phyloP scores from a whole-genome alignment of 163 green algal genomes.

The Picocystis sp. region DNA sequence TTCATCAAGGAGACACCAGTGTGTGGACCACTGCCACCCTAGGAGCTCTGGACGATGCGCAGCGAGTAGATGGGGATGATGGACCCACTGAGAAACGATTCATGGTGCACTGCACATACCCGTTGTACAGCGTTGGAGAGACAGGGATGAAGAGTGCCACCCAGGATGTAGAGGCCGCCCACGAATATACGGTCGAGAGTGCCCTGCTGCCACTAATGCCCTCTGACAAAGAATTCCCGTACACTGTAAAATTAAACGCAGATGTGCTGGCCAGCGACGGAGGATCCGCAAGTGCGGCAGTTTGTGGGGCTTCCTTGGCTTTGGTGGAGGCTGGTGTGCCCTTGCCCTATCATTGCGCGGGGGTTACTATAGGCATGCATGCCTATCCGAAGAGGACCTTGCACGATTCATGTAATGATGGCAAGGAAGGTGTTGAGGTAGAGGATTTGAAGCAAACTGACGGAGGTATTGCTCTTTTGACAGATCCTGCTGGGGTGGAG shows the following conservation, averaged over 20 bases:
- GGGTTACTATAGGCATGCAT: slow-evolving; percentile 45
- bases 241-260: slow-evolving; percentile 44
- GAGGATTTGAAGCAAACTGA: neutral
- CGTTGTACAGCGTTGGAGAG: slow-evolving; percentile 42
- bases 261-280: slow-evolving; percentile 56
- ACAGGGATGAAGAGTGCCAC: slow-evolving; percentile 13
- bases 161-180: neutral
- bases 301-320: slow-evolving; percentile 46
- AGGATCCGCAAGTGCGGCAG: slow-evolving; percentile 43
- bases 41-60: slow-evolving; percentile 8
- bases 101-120: slow-evolving; percentile 59
- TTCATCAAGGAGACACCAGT: slow-evolving; percentile 53
- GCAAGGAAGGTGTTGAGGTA: too few species aligned
- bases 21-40: slow-evolving; percentile 35
- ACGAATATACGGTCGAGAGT: slow-evolving; percentile 30
- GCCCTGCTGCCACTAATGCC: slow-evolving; percentile 48
- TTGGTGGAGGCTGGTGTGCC: slow-evolving; percentile 56
- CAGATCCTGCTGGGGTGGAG: slow-evolving; percentile 39
- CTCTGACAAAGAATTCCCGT: slow-evolving; percentile 46
- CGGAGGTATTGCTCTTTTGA: slow-evolving; percentile 1
- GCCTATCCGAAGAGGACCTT: too few species aligned
- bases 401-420: too few species aligned
- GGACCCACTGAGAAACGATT: slow-evolving; percentile 17
- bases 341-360: slow-evolving; percentile 37
- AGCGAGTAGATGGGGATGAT: slow-evolving; percentile 5